A percentile compares a stretch with the other conserved stretches of the same genome.
Conservation (phyloP, 495 filamentous ascomycete genomes). For the Friedmanniomyces endolithicus region DNA sequence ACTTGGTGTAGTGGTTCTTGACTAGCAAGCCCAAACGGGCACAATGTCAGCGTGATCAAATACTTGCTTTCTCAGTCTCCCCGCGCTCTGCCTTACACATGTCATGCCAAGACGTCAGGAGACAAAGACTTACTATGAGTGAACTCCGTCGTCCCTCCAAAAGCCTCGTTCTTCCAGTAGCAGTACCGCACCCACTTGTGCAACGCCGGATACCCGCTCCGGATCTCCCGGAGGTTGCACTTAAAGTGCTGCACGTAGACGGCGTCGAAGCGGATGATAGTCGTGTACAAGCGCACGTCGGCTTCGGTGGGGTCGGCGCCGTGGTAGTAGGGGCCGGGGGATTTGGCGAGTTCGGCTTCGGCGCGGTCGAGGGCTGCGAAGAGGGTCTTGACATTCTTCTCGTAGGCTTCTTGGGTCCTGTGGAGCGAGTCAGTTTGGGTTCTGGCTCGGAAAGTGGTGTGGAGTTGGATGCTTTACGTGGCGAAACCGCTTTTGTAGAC, state of each 20-base stretch:
- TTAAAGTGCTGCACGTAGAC: constrained; percentile 74
- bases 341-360: constrained; percentile 51
- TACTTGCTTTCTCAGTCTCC: not conserved
- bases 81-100: too few species aligned
- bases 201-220: constrained; percentile 58
- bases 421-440: constrained; percentile 26
- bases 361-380: constrained; percentile 61
- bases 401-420: constrained; percentile 30
- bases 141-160: constrained; percentile 52
- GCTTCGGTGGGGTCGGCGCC: constrained; percentile 62
- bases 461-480: constrained; percentile 31
- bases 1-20: constrained; percentile 60
- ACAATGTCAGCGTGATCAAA: not conserved
- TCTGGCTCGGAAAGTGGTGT: not conserved
- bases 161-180: constrained; percentile 56
- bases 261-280: constrained; percentile 1
- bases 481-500: constrained; percentile 66
- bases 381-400: constrained; percentile 49
- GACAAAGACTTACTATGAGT: constrained; percentile 41
- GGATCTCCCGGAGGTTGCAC: constrained; percentile 74
- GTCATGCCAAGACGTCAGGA: too few species aligned
- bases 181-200: constrained; percentile 54
- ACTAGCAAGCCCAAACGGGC: too few species aligned
- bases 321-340: constrained; percentile 51
- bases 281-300: constrained; percentile 66